These are phyloP conservation scores for Claviceps arundinis DNA, from an alignment of 2,329 filamentous ascomycete genomes.

Conservation along the genomic window DNA sequence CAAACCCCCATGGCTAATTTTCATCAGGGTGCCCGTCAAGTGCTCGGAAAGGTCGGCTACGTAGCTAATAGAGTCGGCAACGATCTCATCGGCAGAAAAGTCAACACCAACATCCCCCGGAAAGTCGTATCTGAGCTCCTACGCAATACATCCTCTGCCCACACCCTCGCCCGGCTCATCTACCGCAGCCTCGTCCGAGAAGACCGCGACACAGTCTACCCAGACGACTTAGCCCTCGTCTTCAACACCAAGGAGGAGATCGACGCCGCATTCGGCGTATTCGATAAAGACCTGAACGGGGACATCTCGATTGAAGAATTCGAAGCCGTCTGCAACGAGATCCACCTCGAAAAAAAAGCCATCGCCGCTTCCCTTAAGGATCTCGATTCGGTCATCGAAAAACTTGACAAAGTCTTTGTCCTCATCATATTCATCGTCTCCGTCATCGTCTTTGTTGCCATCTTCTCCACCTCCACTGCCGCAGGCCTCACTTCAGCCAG, in stretches of 20 bases:
- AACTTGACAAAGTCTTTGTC: slow-evolving; percentile 78
- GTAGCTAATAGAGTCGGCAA: slow-evolving; percentile 77
- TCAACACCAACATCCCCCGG: slow-evolving; percentile 61
- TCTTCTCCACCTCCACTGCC: slow-evolving; percentile 83
- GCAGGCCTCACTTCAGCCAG: slow-evolving; percentile 83
- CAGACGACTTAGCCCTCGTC: slow-evolving; percentile 64
- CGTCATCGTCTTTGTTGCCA: slow-evolving; percentile 73
- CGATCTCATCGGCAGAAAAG: slow-evolving; percentile 73
- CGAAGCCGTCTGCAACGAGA: slow-evolving; percentile 85
- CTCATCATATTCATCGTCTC: slow-evolving; percentile 74
- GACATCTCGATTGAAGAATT: slow-evolving; percentile 94
- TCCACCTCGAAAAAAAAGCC: slow-evolving; percentile 85
- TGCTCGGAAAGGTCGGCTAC: slow-evolving; percentile 68
- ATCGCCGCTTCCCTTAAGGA: slow-evolving; percentile 93
- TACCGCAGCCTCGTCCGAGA: slow-evolving; percentile 75
- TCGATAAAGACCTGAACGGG: slow-evolving; percentile 92
- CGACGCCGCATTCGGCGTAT: slow-evolving; percentile 78
- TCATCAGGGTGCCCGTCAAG: slow-evolving; percentile 61
- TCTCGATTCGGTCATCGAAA: slow-evolving; percentile 81
- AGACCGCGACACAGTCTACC: slow-evolving; percentile 60
- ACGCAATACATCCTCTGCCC: slow-evolving; percentile 56
- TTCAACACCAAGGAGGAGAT: slow-evolving; percentile 78
- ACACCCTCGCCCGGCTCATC: slow-evolving; percentile 74
- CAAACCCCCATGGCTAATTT: slow-evolving; percentile 65
- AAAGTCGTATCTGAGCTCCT: slow-evolving; percentile 75